phyloP scores from a whole-genome alignment of 768 basidiomycete genomes.

The Naematelia aurantialba region DNA sequence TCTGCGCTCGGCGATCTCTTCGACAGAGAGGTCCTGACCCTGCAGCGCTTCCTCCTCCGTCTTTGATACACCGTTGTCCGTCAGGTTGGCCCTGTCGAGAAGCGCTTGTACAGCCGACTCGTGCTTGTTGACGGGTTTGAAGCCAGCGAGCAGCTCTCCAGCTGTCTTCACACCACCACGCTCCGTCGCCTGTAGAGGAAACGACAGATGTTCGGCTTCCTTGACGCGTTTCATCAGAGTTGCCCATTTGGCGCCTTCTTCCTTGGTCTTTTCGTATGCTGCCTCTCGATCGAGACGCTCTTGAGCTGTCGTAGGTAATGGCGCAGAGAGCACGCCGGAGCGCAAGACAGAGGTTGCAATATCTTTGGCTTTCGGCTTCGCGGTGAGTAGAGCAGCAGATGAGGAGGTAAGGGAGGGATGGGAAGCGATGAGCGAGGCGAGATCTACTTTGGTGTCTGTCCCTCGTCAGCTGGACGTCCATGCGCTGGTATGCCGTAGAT shows the following conservation, averaged over 20 bases:
- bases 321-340: constrained; percentile 67
- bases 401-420: constrained; percentile 60
- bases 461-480: constrained; percentile 9
- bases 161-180: constrained; percentile 43
- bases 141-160: constrained; percentile 51
- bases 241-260: constrained; percentile 90
- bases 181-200: constrained; percentile 45
- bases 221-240: constrained; percentile 86
- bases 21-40: constrained; percentile 74
- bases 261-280: constrained; percentile 88
- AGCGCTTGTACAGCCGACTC: constrained; percentile 80
- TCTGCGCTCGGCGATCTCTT: constrained; percentile 78
- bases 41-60: constrained; percentile 69
- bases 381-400: constrained; percentile 61
- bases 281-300: constrained; percentile 88
- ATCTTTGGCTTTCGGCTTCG: constrained; percentile 65
- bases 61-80: constrained; percentile 71
- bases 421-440: constrained; percentile 61
- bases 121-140: constrained; percentile 81
- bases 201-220: constrained; percentile 59
- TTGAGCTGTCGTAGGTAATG: constrained; percentile 78
- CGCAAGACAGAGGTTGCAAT: constrained; percentile 57
- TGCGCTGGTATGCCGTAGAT: neutral
- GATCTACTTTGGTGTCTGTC: constrained; percentile 48
- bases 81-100: constrained; percentile 73